phyloP scores from a whole-genome alignment of 768 basidiomycete genomes.

The Clitopilus passeckerianus region DNA sequence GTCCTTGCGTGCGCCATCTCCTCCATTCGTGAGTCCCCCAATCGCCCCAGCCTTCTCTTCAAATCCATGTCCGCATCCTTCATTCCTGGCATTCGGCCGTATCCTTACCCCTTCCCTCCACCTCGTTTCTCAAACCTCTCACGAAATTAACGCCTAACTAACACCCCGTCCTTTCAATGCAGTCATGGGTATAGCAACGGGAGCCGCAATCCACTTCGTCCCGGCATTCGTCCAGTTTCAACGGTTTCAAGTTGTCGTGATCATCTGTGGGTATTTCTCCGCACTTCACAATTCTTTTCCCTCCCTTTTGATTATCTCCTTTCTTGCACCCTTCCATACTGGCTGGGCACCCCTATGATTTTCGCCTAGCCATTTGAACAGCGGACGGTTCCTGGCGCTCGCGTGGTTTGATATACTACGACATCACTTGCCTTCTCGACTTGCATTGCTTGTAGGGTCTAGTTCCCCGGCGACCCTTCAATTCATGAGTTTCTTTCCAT shows the following conservation, averaged over 20 bases:
- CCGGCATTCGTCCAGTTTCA: neutral
- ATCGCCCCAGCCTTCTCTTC: neutral
- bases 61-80: neutral
- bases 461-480: too few relatives aligned
- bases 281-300: neutral
- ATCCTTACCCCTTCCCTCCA: neutral
- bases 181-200: conserved; percentile 1
- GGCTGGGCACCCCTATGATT: too few relatives aligned
- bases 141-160: too few relatives aligned
- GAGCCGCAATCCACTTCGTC: neutral
- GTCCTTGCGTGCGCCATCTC: neutral
- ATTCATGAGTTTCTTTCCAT: too few relatives aligned
- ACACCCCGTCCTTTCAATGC: neutral
- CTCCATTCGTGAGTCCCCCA: neutral
- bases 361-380: too few relatives aligned
- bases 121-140: too few relatives aligned
- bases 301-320: neutral
- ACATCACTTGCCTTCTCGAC: too few relatives aligned
- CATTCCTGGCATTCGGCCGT: too few relatives aligned
- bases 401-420: too few relatives aligned
- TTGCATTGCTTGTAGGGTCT: too few relatives aligned
- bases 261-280: neutral
- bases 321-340: neutral
- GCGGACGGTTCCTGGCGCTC: too few relatives aligned
- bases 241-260: neutral